Evolutionary conservation across 2,329 filamentous ascomycete genomes (phyloP), one percentile per base, ranked within the genome.

Genomic region (Aspergillus brunneoviolaceus): DNA sequence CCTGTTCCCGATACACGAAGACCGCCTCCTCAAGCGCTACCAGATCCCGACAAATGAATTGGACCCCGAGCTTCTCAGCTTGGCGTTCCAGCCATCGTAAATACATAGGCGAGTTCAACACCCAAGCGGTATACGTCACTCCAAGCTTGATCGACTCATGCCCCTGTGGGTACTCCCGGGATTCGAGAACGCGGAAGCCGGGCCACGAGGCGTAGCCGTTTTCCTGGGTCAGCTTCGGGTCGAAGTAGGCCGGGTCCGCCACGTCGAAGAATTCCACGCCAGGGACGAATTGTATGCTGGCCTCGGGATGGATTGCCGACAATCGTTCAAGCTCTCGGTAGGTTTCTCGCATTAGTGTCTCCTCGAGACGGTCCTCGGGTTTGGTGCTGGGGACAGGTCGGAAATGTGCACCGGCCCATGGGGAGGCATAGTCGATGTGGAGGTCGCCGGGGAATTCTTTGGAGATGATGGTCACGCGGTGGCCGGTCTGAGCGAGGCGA

Each of bases 141-240:
- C 50, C 50, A 23, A 52, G 50, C 29, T 25, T 52, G 29, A 52
- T 14, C 29, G 50, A 35, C 0, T 5, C 29, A 52, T 39, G 33
- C 12, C 33, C 29, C 19, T 11, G 31, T 5, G 50, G 50, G 6
- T 23, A 33, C 12, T 52, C 29, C 2, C n/a, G 21, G 2, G 50
- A 6, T 9, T 21, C 14, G 14, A 52, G 50, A 11, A 52, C n/a
- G 29, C 50, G 50, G 3, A 52, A 52, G 9, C 29, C 50, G 3
- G 50, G 50, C 50, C 50, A 52, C 19, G 50, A 52, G 21, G 27
- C 50, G 21, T 52, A 52, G 31, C 50, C 29, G 11, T 52, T 52
- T 23, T 39, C 50, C 33, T 23, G 31, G n/a, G 33, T 21, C 11
- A 52, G 50, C 6, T 23, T 14, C 11, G 19, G n/a, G 33, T 52